Percentiles rank a stretch among this genome's conserved stretches.
Evolutionary conservation across 805 yeast genomes (phyloP).

Genomic region (Yarrowia osloensis): DNA sequence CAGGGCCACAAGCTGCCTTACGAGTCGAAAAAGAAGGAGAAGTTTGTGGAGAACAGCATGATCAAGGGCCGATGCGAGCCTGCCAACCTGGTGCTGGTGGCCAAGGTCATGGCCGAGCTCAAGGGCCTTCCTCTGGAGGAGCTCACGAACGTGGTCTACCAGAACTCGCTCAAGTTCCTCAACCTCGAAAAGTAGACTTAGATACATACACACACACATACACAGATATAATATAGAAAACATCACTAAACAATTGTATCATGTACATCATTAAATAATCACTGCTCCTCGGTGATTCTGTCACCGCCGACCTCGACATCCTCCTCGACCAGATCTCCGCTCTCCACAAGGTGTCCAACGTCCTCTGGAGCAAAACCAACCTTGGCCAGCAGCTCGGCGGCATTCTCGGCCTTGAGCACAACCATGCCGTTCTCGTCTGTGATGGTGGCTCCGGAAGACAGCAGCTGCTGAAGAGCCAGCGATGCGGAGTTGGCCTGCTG

Average conservation of each 20-base stretch:
- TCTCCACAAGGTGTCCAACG: constrained; percentile 27
- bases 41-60: constrained; percentile 49
- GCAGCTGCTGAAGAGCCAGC: constrained; percentile 31
- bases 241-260: constrained; percentile 30
- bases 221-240: constrained; percentile 5
- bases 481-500: constrained; percentile 26
- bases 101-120: constrained; percentile 61
- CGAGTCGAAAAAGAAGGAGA: constrained; percentile 66
- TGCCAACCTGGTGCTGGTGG: constrained; percentile 78
- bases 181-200: constrained; percentile 13
- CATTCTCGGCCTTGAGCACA: constrained; percentile 32
- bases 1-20: constrained; percentile 51
- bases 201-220: neutral
- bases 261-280: constrained; percentile 30
- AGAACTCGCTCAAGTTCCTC: constrained; percentile 22
- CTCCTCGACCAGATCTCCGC: constrained; percentile 30
- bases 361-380: constrained; percentile 28
- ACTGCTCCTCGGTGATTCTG: constrained; percentile 27
- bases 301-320: constrained; percentile 27
- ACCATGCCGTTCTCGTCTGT: constrained; percentile 31
- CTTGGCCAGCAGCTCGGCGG: constrained; percentile 30
- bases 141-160: constrained; percentile 38
- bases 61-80: constrained; percentile 93
- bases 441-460: constrained; percentile 29
- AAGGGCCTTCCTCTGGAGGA: constrained; percentile 48